Base-by-base conservation (phyloP, 352 stramenopile species). In the Globisporangium paroecandrum region DNA sequence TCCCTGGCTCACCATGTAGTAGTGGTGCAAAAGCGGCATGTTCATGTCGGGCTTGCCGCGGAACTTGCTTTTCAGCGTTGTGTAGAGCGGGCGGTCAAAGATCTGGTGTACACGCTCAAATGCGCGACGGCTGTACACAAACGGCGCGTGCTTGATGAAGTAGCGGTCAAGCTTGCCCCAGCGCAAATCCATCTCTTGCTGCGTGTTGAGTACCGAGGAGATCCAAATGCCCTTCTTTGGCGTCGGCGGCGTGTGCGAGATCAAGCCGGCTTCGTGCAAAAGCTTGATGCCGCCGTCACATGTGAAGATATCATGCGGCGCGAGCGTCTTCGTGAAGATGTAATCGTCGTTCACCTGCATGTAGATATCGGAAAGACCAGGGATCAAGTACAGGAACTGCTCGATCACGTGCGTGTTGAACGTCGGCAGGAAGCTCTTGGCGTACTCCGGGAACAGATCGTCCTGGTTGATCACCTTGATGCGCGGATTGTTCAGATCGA, bases 321-420 rank as follows among this genome's bases (percentile, higher is more conserved):
- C 76, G 51, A 96, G 87, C 25, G 83, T 79, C 70, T 92, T 85
- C 29, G 83, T 92, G 68, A 96, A 96, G 56, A 96, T 76, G 73
- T 95, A 96, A 72, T 96, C 89, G 71, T 96, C 89, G 69, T 96
- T 96, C 56, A 96, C 74, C 64, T 96, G 87, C 83, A 96, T 96
- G 76, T 85, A 96, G 54, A 95, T 89, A 66, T 96, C 89, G 55
- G 89, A 95, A 15, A 96, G 77, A 0, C 89, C 89, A 0, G 89
- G 89, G 62, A 96, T 95, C 32, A 88, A 62, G 68, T 96, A 94
- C 66, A 96, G 68, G 68, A 94, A 96, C 73, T 96, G 89, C 75
- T 96, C 89, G 59, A 96, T 91, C 65, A 95, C 87, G 74, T 96
- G 82, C 58, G 89, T 95, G 77, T 96, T 94, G 74, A 94, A 96